Base-by-base conservation (phyloP, 192 early-diverging fungal genomes). In the Funneliformis geosporum region DNA sequence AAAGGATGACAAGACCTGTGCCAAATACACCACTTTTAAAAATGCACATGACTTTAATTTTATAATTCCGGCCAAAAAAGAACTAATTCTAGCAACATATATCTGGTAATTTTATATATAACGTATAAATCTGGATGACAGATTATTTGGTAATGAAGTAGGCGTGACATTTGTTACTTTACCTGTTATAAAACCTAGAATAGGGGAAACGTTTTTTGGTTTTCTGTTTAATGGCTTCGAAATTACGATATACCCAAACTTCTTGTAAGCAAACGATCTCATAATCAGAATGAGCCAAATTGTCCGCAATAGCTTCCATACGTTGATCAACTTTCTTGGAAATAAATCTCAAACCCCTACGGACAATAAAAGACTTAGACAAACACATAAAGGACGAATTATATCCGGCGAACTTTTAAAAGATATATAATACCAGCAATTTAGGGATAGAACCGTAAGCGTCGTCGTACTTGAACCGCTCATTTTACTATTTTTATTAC, bases 181-280 rank as follows among this genome's bases (percentile, higher is more conserved):
- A 86, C 86, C 86, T 85, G 40, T 81, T 79, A 72, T 79, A 86
- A 60, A 85, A 84, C 60, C 82, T 83, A 10, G 67, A 25, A 64
- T 82, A 76, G 4, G 85, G 84, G 40, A 85, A 79, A 55, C 73
- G 75, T 16, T 76, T 25, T 46, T 39, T 60, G 0, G 75, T 75
- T 71, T 46, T 50, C 38, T 61, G 21, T 42, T 78, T 83, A 70
- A 88, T 75, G 11, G 73, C 71, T 11, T 88, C 81, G 55, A 75
- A 81, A 77, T 88, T 83, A 11, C 74, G 50, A 27, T 46, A 73
- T 46, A 88, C 68, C 87, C 87, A 88, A 11, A 88, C 78, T 80
- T 88, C 87, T 76, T 88, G 87, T 73, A 88, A 59, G 4, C 82
- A 80, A 38, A 88, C 80, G 43, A 88, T 85, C 28, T 86, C 85